phyloP scores from a whole-genome alignment of 2,329 filamentous ascomycete species.

The Hymenoscyphus occultus region DNA sequence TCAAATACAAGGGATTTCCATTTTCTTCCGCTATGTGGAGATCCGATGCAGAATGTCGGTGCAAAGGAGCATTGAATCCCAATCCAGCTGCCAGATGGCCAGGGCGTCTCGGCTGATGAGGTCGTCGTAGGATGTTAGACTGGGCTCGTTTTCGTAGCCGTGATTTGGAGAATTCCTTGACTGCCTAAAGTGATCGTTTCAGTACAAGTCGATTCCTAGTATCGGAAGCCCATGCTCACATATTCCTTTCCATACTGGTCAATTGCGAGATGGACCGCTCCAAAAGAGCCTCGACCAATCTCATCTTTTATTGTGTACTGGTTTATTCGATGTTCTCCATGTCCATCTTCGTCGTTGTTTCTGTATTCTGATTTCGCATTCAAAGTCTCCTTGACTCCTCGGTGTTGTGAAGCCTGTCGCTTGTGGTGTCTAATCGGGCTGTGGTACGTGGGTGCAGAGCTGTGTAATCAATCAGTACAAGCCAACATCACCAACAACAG shows the following conservation, averaged over 20 bases:
- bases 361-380: conserved; percentile 85
- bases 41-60: conserved; percentile 55
- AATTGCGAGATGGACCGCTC: conserved; percentile 82
- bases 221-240: conserved; percentile 52
- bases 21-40: conserved; percentile 58
- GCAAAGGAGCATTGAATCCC: conserved; percentile 40
- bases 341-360: conserved; percentile 79
- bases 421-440: conserved; percentile 65
- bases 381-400: conserved; percentile 79
- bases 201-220: background rate
- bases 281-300: conserved; percentile 95
- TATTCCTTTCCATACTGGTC: conserved; percentile 93
- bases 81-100: conserved; percentile 45
- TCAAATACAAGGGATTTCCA: conserved; percentile 72
- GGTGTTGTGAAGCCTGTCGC: conserved; percentile 56
- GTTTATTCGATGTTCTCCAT: conserved; percentile 82
- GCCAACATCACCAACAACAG: background rate
- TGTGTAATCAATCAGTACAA: conserved; percentile 33
- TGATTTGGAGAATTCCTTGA: conserved; percentile 97
- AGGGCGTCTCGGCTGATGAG: conserved; percentile 50
- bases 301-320: conserved; percentile 93
- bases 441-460: conserved; percentile 48
- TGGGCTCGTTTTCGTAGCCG: conserved; percentile 85
- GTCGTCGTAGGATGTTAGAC: conserved; percentile 75
- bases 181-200: conserved; percentile 58